phyloP scores from a whole-genome alignment of 2,329 filamentous ascomycete genomes.

The Aspergillus viridinutans region DNA sequence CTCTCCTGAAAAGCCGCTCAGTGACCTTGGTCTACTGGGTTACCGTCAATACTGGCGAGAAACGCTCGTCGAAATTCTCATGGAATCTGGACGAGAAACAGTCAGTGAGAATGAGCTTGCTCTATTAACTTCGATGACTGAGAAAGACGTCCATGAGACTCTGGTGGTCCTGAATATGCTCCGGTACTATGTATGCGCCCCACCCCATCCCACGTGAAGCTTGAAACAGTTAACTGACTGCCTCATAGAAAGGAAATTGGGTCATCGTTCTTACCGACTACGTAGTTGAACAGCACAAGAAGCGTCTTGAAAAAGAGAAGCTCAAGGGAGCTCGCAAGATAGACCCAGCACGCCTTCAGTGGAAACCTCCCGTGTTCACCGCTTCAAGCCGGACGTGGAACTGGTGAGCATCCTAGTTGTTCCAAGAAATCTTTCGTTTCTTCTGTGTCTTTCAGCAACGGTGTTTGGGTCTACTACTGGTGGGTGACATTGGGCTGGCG shows the following conservation, averaged over 20 bases:
- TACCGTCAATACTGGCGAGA: constrained; percentile 99
- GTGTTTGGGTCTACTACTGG: not conserved
- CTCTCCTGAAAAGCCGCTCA: constrained; percentile 93
- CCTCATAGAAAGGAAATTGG: constrained; percentile 73
- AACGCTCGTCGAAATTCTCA: constrained; percentile 81
- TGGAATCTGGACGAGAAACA: constrained; percentile 60
- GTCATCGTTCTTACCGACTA: constrained; percentile 89
- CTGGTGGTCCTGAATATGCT: constrained; percentile 92
- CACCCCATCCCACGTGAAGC: not conserved
- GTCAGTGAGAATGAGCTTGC: constrained; percentile 86
- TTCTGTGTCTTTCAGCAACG: not conserved
- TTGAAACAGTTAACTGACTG: constrained; percentile 13
- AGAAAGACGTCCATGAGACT: constrained; percentile 91
- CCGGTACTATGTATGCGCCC: constrained; percentile 65
- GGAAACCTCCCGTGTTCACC: constrained; percentile 95
- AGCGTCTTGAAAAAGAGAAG: constrained; percentile 75
- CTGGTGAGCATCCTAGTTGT: constrained; percentile 59
- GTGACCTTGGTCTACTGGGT: constrained; percentile 84
- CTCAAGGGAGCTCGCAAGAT: constrained; percentile 70
- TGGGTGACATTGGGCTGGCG: not conserved
- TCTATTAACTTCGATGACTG: constrained; percentile 83
- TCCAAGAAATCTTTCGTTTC: not conserved
- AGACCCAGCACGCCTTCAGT: constrained; percentile 73
- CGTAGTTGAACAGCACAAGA: constrained; percentile 64
- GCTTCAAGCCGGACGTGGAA: constrained; percentile 91